phyloP scores from a whole-genome alignment of 1,284 basidiomycete species.

The Microbotryum lychnidis-dioicae region DNA sequence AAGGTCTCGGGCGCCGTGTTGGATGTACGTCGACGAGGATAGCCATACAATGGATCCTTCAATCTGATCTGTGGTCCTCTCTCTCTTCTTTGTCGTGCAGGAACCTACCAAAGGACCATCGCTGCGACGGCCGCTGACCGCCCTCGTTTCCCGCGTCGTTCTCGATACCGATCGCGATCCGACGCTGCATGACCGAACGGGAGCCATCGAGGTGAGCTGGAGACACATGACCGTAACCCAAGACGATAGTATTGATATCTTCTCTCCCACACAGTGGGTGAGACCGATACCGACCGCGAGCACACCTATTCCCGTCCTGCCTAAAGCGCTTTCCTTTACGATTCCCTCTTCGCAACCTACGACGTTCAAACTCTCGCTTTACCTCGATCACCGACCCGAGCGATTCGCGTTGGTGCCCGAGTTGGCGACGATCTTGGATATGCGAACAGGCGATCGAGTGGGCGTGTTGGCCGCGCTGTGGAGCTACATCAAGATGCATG shows the following conservation, averaged over 20 bases:
- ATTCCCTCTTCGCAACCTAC: constrained; percentile 4
- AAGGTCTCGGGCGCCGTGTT: constrained; percentile 29
- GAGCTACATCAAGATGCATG: constrained; percentile 83
- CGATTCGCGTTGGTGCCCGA: constrained; percentile 74
- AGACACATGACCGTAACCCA: no score
- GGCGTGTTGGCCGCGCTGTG: constrained; percentile 78
- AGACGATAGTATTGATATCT: background rate
- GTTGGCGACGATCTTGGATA: constrained; percentile 64
- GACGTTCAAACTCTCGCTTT: constrained; percentile 59
- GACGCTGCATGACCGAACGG: constrained; percentile 49
- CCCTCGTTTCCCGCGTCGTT: constrained; percentile 72
- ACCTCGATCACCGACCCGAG: constrained; percentile 77
- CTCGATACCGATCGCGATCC: constrained; percentile 83
- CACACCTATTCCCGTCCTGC: background rate
- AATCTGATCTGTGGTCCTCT: no score
- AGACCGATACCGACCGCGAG: background rate
- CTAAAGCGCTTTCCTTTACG: constrained; percentile 1
- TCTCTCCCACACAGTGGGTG: no score
- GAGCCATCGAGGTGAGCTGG: constrained; percentile 4
- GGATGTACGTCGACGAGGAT: constrained; percentile 2
- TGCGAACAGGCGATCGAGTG: constrained; percentile 77
- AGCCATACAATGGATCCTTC: no score
- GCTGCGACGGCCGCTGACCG: constrained; percentile 66
- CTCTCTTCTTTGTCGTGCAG: no score
- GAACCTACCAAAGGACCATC: constrained; percentile 40